Conservation (phyloP, 1,139 yeast species). For the Lodderomyces jiufengensis region DNA sequence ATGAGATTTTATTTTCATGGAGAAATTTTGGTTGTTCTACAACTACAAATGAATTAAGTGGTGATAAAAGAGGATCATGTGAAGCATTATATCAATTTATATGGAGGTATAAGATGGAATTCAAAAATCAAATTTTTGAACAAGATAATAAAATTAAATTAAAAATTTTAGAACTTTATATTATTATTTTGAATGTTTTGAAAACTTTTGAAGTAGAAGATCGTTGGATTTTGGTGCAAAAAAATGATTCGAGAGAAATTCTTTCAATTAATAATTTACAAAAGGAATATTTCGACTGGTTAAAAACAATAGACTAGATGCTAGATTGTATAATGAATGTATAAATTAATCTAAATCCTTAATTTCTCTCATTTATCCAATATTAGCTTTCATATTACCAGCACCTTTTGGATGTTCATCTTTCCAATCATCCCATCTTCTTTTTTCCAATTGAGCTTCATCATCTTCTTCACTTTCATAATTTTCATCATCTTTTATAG, state of each 20-base stretch:
- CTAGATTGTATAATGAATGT: too few species aligned
- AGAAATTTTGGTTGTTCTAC: constrained; percentile 34
- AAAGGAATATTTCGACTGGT: constrained; percentile 35
- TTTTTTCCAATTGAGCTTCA: constrained; percentile 49
- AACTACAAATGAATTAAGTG: constrained; percentile 10
- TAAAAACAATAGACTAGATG: constrained; percentile 18
- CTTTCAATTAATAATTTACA: constrained; percentile 30
- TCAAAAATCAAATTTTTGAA: constrained; percentile 8
- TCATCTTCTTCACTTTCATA: constrained; percentile 34
- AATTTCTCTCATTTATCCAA: constrained; percentile 47
- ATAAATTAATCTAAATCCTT: too few species aligned
- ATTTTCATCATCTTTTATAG: constrained; percentile 29
- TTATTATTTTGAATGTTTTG: constrained; percentile 48
- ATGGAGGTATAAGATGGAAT: constrained; percentile 25
- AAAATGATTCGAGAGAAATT: constrained; percentile 19
- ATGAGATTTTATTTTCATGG: constrained; percentile 55
- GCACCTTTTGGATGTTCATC: constrained; percentile 85
- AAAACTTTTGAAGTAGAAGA: constrained; percentile 48
- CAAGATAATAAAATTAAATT: constrained; percentile 26
- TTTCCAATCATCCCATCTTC: constrained; percentile 91
- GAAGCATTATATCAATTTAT: constrained; percentile 57
- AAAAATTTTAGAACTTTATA: constrained; percentile 41
- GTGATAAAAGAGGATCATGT: constrained; percentile 52
- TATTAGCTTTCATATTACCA: constrained; percentile 78
- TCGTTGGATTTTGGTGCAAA: constrained; percentile 47